phyloP scores from a whole-genome alignment of 306 rosid species.

The Lathyrus aphaca region DNA sequence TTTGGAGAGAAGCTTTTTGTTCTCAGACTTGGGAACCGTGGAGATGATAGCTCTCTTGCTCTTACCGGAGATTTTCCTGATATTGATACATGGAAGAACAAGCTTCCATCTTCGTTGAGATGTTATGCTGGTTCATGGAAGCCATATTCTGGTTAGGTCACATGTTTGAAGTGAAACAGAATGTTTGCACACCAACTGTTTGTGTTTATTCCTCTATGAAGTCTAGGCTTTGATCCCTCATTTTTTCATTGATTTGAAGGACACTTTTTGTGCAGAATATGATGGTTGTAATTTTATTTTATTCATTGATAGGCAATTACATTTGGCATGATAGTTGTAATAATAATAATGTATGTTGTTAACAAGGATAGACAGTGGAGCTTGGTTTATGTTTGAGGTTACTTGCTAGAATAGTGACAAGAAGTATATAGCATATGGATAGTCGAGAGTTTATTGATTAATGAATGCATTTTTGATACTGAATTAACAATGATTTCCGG shows the following conservation, averaged over 20 bases:
- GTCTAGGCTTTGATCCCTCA: background rate
- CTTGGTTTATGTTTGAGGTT: too few species aligned
- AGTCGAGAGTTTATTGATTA: too few species aligned
- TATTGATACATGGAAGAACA: slow-evolving; percentile 56
- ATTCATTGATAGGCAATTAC: background rate
- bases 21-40: slow-evolving; percentile 64
- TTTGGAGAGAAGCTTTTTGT: slow-evolving; percentile 58
- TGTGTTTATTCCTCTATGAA: slow-evolving; percentile 39
- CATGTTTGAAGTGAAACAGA: background rate
- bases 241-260: background rate
- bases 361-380: too few species aligned
- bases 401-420: too few species aligned
- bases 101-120: slow-evolving; percentile 51
- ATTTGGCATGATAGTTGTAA: background rate
- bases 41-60: slow-evolving; percentile 85
- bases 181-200: slow-evolving; percentile 28
- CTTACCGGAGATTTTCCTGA: slow-evolving; percentile 76
- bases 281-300: background rate
- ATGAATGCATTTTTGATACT: too few species aligned
- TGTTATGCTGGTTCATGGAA: slow-evolving; percentile 59
- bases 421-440: too few species aligned
- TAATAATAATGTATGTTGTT: too few species aligned
- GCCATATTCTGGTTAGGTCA: slow-evolving; percentile 37
- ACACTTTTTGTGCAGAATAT: background rate
- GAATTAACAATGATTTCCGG: too few species aligned